These are phyloP conservation scores for Achaetomium macrosporum DNA, from an alignment of 2,329 filamentous ascomycete genomes.

Conservation along the genomic window DNA sequence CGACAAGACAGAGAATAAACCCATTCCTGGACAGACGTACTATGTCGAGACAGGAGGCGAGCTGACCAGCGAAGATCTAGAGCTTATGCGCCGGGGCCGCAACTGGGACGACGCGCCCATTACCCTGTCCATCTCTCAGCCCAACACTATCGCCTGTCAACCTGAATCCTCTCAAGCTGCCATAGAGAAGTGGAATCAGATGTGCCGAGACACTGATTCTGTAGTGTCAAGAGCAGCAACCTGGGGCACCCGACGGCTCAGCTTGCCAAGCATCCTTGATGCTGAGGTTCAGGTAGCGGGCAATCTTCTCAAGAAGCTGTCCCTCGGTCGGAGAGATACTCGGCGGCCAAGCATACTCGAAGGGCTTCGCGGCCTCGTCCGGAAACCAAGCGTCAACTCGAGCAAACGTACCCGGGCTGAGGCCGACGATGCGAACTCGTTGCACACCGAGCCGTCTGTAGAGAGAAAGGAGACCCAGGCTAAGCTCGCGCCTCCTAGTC, in stretches of 20 bases:
- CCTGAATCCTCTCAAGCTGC: constrained; percentile 48
- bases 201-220: constrained; percentile 51
- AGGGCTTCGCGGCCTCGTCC: constrained; percentile 44
- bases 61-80: constrained; percentile 41
- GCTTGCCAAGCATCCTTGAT: constrained; percentile 54
- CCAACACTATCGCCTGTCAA: constrained; percentile 34
- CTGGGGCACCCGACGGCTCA: constrained; percentile 62
- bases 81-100: constrained; percentile 43
- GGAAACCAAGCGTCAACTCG: constrained; percentile 42
- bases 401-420: constrained; percentile 43
- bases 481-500: constrained; percentile 47
- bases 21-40: constrained; percentile 46
- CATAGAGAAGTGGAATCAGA: constrained; percentile 46
- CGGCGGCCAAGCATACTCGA: constrained; percentile 51
- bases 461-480: constrained; percentile 39
- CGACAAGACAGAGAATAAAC: constrained; percentile 45
- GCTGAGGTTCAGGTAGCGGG: constrained; percentile 55
- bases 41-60: constrained; percentile 36
- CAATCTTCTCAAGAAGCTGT: constrained; percentile 58
- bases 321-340: constrained; percentile 43
- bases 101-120: constrained; percentile 47
- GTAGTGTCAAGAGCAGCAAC: constrained; percentile 60
- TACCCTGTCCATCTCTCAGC: constrained; percentile 39
- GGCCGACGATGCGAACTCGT: constrained; percentile 32
- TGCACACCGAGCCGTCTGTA: constrained; percentile 25